Percentiles rank a stretch among this genome's conserved stretches.
phyloP scores from a whole-genome alignment of 805 yeast genomes.

The Suhomyces kilbournensis region DNA sequence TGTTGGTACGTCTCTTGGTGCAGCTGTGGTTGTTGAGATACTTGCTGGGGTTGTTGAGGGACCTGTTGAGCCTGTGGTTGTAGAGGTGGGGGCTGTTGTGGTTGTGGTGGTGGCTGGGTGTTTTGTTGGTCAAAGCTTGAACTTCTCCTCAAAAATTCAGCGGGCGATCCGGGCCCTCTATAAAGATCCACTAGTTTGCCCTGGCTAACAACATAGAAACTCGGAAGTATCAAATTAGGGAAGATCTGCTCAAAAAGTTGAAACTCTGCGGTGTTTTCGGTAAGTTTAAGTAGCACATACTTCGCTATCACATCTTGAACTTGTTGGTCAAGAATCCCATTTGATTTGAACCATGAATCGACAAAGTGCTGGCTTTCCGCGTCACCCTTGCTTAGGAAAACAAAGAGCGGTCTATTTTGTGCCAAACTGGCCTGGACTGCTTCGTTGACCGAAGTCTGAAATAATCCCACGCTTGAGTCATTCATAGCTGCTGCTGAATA shows the following conservation, averaged over 20 bases:
- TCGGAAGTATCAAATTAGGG: constrained; percentile 50
- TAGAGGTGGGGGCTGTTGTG: neutral
- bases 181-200: constrained; percentile 47
- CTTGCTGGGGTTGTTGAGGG: neutral
- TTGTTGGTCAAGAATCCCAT: neutral
- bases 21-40: too few species aligned
- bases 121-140: constrained; percentile 8
- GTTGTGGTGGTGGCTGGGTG: neutral
- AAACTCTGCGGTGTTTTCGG: constrained; percentile 17
- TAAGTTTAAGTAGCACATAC: constrained; percentile 18
- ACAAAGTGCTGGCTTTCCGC: constrained; percentile 12
- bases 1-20: neutral
- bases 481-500: neutral
- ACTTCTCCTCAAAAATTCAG: constrained; percentile 22
- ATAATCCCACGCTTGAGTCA: neutral
- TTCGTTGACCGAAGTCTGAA: constrained; percentile 17
- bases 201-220: constrained; percentile 51
- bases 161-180: constrained; percentile 25
- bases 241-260: constrained; percentile 52
- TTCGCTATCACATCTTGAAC: neutral
- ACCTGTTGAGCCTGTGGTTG: neutral
- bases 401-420: constrained; percentile 21
- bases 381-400: constrained; percentile 16
- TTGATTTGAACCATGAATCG: constrained; percentile 9
- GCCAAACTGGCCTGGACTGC: constrained; percentile 21